A percentile compares a stretch with the other conserved stretches of the same genome.
Evolutionary conservation across 768 basidiomycete genomes (phyloP).

Genomic region (Clitopilus passeckerianus): DNA sequence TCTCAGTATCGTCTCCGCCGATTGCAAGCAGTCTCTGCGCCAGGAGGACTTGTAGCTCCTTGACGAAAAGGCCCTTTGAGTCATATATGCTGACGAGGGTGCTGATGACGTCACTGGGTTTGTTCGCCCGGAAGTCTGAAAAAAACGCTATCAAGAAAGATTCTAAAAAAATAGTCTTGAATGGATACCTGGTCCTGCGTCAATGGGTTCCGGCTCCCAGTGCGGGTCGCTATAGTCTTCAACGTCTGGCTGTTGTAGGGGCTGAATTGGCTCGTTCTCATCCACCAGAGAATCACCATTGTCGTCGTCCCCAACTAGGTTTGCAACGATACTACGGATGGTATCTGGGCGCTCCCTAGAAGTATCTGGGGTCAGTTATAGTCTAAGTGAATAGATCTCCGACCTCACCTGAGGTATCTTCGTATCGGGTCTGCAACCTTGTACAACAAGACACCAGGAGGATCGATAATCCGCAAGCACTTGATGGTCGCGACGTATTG

Average conservation of each 20-base stretch:
- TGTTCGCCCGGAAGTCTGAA: conserved; percentile 86
- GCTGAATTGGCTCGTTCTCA: conserved; percentile 76
- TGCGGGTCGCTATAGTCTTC: conserved; percentile 90
- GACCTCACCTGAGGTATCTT: conserved; percentile 71
- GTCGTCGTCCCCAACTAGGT: conserved; percentile 83
- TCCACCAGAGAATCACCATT: conserved; percentile 78
- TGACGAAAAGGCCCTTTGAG: conserved; percentile 93
- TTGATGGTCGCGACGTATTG: conserved; percentile 93
- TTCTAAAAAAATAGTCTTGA: background rate
- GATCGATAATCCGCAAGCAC: conserved; percentile 86
- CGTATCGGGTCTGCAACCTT: conserved; percentile 93
- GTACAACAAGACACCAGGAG: conserved; percentile 87
- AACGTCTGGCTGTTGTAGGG: conserved; percentile 65
- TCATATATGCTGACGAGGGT: conserved; percentile 98
- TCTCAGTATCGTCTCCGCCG: conserved; percentile 74
- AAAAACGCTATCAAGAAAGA: background rate
- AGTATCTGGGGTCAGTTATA: background rate
- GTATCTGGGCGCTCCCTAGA: conserved; percentile 83
- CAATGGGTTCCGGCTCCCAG: conserved; percentile 95
- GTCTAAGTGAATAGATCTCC: background rate
- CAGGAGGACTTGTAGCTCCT: conserved; percentile 88
- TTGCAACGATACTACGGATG: conserved; percentile 88
- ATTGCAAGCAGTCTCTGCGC: conserved; percentile 82
- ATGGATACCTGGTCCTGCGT: conserved; percentile 86
- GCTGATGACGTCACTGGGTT: conserved; percentile 90